Evolutionary conservation across 1,284 basidiomycete species (phyloP).

Genomic region (Porogramme epimiltina): DNA sequence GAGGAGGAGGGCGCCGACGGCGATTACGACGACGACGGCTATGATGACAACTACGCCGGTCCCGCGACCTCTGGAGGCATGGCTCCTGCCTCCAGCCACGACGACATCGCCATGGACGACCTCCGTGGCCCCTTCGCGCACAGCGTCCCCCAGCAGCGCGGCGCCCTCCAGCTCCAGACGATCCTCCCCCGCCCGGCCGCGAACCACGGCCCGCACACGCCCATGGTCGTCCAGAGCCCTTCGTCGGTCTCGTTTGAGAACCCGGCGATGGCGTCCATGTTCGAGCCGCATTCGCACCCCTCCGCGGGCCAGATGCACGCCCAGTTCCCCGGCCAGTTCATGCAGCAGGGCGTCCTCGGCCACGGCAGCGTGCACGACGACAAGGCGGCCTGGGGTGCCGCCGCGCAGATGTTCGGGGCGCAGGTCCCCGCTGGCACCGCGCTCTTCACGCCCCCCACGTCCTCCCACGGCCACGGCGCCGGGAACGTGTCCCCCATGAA

Average conservation of each 20-base stretch:
- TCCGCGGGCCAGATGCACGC: constrained; percentile 14
- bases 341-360: constrained; percentile 22
- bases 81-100: constrained; percentile 1
- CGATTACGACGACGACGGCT: constrained; percentile 40
- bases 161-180: constrained; percentile 31
- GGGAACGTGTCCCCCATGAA: constrained; percentile 18
- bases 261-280: constrained; percentile 36
- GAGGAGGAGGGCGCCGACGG: constrained; percentile 56
- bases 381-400: constrained; percentile 26
- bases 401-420: constrained; percentile 31
- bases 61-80: constrained; percentile 1
- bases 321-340: constrained; percentile 27
- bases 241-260: constrained; percentile 37
- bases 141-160: constrained; percentile 23
- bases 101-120: constrained; percentile 23
- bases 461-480: constrained; percentile 34
- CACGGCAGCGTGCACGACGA: constrained; percentile 19
- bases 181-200: constrained; percentile 30
- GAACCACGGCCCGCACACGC: constrained; percentile 24
- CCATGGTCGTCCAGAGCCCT: constrained; percentile 37
- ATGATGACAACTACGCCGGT: constrained; percentile 27
- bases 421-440: constrained; percentile 31
- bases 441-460: constrained; percentile 39
- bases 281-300: constrained; percentile 33
- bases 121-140: constrained; percentile 33